Evolutionary conservation across 2,329 filamentous ascomycete genomes (phyloP), one percentile per base, ranked within the genome.

Genomic region (Clonostachys rosea): DNA sequence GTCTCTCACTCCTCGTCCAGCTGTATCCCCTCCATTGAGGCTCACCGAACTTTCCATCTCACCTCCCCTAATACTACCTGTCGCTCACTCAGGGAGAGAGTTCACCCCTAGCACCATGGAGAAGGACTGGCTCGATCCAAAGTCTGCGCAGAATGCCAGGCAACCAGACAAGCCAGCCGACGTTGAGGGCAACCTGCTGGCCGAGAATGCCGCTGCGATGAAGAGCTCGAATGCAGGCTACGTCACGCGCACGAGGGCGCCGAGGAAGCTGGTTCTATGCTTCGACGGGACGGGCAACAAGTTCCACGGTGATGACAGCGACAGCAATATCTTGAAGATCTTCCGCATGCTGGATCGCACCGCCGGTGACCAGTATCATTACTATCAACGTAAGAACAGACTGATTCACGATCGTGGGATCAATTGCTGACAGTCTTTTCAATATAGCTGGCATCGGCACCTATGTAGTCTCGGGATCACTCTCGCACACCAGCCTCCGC

Each of bases 271-370:
- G 13, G 70, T 84, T 10, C 64, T 84, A 1, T 84, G 81, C 55
- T 84, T 84, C 46, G 81, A 84, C 45, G 81, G 81, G 6, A 84
- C 81, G 0, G 81, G 80, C 0, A 84, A 84, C 55, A 83, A 82
- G 51, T 84, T 84, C 50, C 73, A 78, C 40, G 80, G 81, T 10
- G 78, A 83, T 45, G 79, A 82, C 12, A 81, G 75, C 40, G 80
- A 84, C 54, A 82, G 77, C 59, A 83, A 83, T 46, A 83, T 88
- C 54, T 66, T 88, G 50, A 87, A 87, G 57, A 85, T 88, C 11
- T 87, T 84, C 53, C 75, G 83, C 36, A 86, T 86, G 74, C 67
- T 88, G 2, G 83, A 88, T 54, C 75, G 84, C 6, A 78, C 77
- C 7, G 78, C 80, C 0, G 69, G 71, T 18, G 75, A 82, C 47